A percentile compares a stretch with the other conserved stretches of the same genome.
These are phyloP conservation scores for Leccinum imitatum DNA, from an alignment of 768 basidiomycete species.

Conservation along the genomic window DNA sequence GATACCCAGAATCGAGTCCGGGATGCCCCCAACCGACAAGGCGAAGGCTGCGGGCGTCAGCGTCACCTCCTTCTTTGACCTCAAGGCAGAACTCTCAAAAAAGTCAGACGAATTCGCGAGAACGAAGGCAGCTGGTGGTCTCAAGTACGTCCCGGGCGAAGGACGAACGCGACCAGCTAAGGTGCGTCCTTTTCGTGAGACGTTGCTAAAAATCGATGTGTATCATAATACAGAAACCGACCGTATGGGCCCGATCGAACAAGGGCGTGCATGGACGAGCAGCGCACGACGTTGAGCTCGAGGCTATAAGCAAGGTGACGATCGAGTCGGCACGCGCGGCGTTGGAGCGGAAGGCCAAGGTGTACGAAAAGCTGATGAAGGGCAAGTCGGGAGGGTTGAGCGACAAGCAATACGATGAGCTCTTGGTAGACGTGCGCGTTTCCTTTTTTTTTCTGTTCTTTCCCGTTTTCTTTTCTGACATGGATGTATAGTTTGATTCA, in stretches of 20 bases:
- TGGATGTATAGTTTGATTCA: conserved; percentile 57
- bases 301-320: conserved; percentile 65
- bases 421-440: conserved; percentile 73
- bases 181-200: conserved; percentile 37
- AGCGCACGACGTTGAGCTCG: conserved; percentile 67
- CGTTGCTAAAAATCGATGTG: not conserved
- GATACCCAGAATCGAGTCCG: conserved; percentile 8
- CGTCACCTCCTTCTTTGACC: conserved; percentile 76
- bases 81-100: conserved; percentile 58
- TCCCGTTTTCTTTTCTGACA: not conserved
- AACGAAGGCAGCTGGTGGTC: conserved; percentile 57
- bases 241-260: conserved; percentile 74
- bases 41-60: conserved; percentile 70
- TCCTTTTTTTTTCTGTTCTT: not conserved
- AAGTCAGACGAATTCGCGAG: conserved; percentile 60
- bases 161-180: conserved; percentile 64
- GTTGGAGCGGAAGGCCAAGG: conserved; percentile 74
- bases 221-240: conserved; percentile 58
- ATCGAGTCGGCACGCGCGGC: conserved; percentile 69
- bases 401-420: conserved; percentile 67
- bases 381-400: conserved; percentile 78
- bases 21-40: conserved; percentile 51
- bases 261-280: conserved; percentile 68
- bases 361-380: conserved; percentile 75
- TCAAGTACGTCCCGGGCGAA: conserved; percentile 54